phyloP scores from a whole-genome alignment of 208 protist genomes.

The Entamoeba dispar region DNA sequence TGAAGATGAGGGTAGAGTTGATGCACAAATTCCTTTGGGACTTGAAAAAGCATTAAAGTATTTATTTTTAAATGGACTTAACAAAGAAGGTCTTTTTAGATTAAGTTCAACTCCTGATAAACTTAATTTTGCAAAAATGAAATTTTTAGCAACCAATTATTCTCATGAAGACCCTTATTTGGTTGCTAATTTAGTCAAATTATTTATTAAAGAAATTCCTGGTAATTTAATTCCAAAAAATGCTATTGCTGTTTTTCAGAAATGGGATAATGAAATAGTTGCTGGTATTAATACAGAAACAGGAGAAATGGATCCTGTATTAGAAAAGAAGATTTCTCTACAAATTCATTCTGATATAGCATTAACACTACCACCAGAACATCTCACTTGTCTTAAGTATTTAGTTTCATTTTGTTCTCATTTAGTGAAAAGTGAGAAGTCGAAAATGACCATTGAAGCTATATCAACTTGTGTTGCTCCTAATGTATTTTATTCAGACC shows the following conservation, averaged over 20 bases:
- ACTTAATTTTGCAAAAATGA: neutral
- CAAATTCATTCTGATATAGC: neutral
- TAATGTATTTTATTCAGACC: neutral
- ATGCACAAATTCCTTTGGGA: neutral
- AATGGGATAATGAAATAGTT: neutral
- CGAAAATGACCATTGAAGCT: neutral
- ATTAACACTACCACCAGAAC: neutral
- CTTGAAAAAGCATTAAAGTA: neutral
- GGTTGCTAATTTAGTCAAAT: neutral
- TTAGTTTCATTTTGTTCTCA: neutral
- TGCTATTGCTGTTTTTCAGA: neutral
- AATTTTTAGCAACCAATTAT: neutral
- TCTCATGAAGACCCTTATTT: neutral
- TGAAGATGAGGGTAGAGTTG: neutral
- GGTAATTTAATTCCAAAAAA: neutral
- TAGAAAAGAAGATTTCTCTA: neutral
- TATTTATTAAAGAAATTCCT: neutral
- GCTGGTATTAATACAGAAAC: neutral
- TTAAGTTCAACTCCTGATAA: neutral
- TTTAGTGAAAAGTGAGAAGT: neutral
- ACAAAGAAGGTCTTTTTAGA: neutral
- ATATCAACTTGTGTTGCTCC: neutral
- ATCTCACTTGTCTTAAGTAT: neutral
- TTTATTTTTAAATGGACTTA: neutral
- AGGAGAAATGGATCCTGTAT: neutral